Percentiles rank a stretch among this genome's conserved stretches.
These are phyloP conservation scores for Blastocystis sp. DNA, from an alignment of 352 stramenopile genomes.

Conservation along the genomic window DNA sequence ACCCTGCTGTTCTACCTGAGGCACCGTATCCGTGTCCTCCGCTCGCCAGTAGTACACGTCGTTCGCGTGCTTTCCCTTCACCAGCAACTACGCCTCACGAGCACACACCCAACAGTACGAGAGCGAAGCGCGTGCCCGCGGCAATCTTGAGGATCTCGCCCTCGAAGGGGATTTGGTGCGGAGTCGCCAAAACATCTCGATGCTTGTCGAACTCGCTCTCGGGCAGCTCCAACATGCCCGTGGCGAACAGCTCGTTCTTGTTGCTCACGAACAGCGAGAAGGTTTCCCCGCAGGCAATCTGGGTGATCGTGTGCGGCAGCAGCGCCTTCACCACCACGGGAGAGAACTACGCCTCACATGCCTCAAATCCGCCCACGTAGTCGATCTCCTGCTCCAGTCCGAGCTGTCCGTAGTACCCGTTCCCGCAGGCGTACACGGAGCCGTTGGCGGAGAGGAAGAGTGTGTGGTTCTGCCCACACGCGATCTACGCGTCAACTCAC, in stretches of 20 bases:
- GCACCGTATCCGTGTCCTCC: not conserved
- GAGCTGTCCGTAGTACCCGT: slow-evolving; percentile 82
- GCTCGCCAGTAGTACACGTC: slow-evolving; percentile 58
- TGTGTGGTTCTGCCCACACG: slow-evolving; percentile 81
- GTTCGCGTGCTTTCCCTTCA: not conserved
- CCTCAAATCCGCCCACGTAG: not conserved
- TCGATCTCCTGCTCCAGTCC: slow-evolving; percentile 78
- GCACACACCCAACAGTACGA: not conserved
- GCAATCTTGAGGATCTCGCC: slow-evolving; percentile 30
- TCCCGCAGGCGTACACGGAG: slow-evolving; percentile 79
- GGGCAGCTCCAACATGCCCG: slow-evolving; percentile 19
- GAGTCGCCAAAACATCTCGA: not conserved
- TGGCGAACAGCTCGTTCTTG: not conserved
- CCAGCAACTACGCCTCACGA: slow-evolving; percentile 17
- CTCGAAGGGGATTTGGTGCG: slow-evolving; percentile 1
- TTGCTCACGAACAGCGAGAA: slow-evolving; percentile 62
- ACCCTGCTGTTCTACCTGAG: not conserved
- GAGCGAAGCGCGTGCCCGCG: slow-evolving; percentile 42
- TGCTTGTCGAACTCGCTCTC: not conserved
- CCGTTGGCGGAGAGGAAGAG: slow-evolving; percentile 79
- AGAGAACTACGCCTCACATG: slow-evolving; percentile 26
- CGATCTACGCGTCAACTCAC: slow-evolving; percentile 77
- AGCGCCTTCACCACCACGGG: slow-evolving; percentile 32
- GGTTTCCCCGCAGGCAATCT: slow-evolving; percentile 50
- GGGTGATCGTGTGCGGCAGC: slow-evolving; percentile 15